Evolutionary conservation across 2,329 filamentous ascomycete genomes (phyloP).

Genomic region (Colletotrichum cereale): DNA sequence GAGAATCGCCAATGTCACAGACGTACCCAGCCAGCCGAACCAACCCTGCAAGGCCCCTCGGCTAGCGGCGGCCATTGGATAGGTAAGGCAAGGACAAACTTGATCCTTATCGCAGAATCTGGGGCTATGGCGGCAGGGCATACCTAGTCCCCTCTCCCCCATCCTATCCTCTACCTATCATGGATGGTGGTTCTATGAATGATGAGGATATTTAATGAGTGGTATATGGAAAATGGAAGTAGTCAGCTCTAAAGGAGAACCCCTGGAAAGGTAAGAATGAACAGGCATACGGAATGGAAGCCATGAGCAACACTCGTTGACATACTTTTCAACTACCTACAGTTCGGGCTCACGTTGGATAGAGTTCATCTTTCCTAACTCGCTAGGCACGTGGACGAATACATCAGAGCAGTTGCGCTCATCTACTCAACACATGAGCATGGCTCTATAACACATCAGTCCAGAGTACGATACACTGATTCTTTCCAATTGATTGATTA

Average conservation of each 20-base stretch:
- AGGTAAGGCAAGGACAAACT: constrained; percentile 14
- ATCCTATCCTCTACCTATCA: neutral
- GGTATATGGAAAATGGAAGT: neutral
- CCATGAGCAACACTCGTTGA: neutral
- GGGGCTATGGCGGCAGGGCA: neutral
- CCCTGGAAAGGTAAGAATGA: neutral
- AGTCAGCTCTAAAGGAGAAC: neutral
- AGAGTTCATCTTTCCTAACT: neutral
- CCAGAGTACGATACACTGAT: too few relatives aligned
- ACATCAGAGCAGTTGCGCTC: neutral
- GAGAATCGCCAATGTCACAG: neutral
- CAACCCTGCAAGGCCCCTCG: constrained; percentile 24
- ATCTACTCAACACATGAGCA: neutral
- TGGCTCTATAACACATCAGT: neutral
- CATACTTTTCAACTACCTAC: neutral
- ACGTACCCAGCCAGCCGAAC: neutral
- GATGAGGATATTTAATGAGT: neutral
- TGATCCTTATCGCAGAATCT: constrained; percentile 22
- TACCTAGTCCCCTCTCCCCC: neutral
- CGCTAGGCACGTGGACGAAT: neutral
- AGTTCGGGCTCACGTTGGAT: neutral
- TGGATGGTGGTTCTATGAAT: neutral
- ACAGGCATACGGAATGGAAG: neutral
- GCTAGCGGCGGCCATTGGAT: constrained; percentile 35
- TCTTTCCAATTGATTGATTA: neutral